A percentile compares a stretch with the other conserved stretches of the same genome.
These are phyloP conservation scores for Artemisia annua DNA, from an alignment of 129 eudicot species.

Conservation along the genomic window DNA sequence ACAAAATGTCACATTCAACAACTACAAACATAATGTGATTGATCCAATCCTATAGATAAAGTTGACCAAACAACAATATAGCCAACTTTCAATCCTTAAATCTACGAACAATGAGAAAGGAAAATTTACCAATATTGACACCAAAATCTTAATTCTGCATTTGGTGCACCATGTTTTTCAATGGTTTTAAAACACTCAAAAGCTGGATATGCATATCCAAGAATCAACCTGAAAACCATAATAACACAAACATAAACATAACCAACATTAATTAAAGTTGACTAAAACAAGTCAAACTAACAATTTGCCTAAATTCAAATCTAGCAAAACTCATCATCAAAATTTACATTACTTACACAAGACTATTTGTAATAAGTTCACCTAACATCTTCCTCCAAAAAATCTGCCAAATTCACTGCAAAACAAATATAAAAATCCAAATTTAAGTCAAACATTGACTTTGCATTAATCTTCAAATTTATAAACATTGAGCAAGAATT, in stretches of 20 bases:
- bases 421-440: background rate
- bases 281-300: background rate
- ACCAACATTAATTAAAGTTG: slow-evolving; percentile 5
- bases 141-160: slow-evolving; percentile 88
- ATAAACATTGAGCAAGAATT: slow-evolving; percentile 6
- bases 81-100: background rate
- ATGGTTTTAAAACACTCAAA: slow-evolving; percentile 90
- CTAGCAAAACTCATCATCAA: background rate
- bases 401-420: slow-evolving; percentile 9
- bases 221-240: slow-evolving; percentile 52
- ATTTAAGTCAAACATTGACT: background rate
- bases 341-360: slow-evolving; percentile 56
- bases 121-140: slow-evolving; percentile 84
- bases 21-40: slow-evolving; percentile 12
- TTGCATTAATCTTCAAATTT: background rate
- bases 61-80: slow-evolving; percentile 21
- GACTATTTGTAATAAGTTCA: slow-evolving; percentile 55
- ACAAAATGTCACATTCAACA: slow-evolving; percentile 22
- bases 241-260: background rate
- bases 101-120: background rate
- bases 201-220: slow-evolving; percentile 97
- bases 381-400: slow-evolving; percentile 54
- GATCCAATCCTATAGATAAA: slow-evolving; percentile 13
- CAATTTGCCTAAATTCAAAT: slow-evolving; percentile 4
- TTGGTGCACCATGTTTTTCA: slow-evolving; percentile 73